A percentile compares a stretch with the other conserved stretches of the same genome.
These are phyloP conservation scores for Soucietia sequanensis DNA, from an alignment of 805 yeast species.

Conservation along the genomic window DNA sequence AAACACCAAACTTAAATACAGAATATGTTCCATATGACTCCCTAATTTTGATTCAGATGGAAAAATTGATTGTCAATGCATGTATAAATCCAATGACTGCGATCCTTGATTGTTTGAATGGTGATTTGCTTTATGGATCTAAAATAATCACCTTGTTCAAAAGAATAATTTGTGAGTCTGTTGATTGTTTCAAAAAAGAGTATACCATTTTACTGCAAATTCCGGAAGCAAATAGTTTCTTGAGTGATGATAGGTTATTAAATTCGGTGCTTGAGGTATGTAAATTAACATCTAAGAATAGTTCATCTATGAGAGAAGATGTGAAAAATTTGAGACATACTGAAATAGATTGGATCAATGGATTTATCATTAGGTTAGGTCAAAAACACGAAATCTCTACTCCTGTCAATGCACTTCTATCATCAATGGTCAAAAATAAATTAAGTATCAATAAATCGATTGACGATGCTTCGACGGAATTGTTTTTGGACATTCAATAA, in stretches of 20 bases:
- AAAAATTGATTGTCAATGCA: constrained; percentile 75
- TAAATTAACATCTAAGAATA: constrained; percentile 50
- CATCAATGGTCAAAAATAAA: constrained; percentile 43
- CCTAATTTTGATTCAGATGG: constrained; percentile 57
- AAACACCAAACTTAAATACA: constrained; percentile 24
- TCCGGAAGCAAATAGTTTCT: constrained; percentile 27
- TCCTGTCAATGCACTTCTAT: constrained; percentile 47
- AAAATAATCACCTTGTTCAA: constrained; percentile 32
- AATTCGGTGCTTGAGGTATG: constrained; percentile 28
- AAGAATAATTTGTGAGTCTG: constrained; percentile 45
- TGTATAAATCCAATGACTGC: constrained; percentile 86
- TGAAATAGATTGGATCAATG: constrained; percentile 83
- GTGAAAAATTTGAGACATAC: constrained; percentile 52
- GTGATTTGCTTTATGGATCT: constrained; percentile 54
- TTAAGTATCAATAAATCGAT: constrained; percentile 23
- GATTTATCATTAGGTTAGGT: constrained; percentile 65
- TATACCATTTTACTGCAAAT: constrained; percentile 20
- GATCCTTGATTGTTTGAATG: constrained; percentile 72
- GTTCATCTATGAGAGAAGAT: constrained; percentile 74
- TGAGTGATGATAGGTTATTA: constrained; percentile 35
- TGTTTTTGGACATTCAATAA: not conserved
- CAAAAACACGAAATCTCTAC: constrained; percentile 40
- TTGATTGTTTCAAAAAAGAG: constrained; percentile 40
- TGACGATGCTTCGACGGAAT: constrained; percentile 13
- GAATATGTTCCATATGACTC: constrained; percentile 37